Percentiles rank a stretch among this genome's conserved stretches.
These are phyloP conservation scores for Umbelopsis vinacea DNA, from an alignment of 192 early-diverging fungal genomes.

Conservation along the genomic window DNA sequence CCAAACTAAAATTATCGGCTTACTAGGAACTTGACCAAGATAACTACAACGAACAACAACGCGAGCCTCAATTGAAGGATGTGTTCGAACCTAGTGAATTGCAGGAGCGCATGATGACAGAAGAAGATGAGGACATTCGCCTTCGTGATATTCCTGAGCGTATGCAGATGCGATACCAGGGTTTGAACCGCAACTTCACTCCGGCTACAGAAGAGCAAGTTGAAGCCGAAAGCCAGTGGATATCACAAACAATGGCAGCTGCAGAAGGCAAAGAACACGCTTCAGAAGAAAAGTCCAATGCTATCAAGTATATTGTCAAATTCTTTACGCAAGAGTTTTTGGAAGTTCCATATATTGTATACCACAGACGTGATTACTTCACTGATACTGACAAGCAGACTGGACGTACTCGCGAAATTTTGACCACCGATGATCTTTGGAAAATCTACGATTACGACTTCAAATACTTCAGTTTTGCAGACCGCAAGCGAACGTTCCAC, in stretches of 20 bases:
- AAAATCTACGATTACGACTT: constrained; percentile 84
- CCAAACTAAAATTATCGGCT: too few relatives aligned
- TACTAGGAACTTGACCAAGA: not conserved
- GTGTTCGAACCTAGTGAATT: constrained; percentile 87
- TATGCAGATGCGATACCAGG: constrained; percentile 74
- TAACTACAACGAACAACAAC: constrained; percentile 46
- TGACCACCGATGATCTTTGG: constrained; percentile 82
- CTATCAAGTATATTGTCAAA: constrained; percentile 58
- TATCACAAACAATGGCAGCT: constrained; percentile 35
- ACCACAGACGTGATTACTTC: constrained; percentile 87
- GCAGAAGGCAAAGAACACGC: constrained; percentile 24
- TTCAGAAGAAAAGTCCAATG: constrained; percentile 28
- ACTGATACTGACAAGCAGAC: constrained; percentile 47
- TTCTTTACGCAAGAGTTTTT: constrained; percentile 76
- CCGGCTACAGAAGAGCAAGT: constrained; percentile 63
- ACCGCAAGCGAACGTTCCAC: constrained; percentile 58
- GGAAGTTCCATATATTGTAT: constrained; percentile 92
- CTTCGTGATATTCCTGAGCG: constrained; percentile 90
- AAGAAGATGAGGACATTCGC: constrained; percentile 88
- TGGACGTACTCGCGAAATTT: constrained; percentile 53
- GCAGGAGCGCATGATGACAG: constrained; percentile 88
- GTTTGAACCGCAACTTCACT: constrained; percentile 37
- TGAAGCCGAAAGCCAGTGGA: constrained; percentile 69
- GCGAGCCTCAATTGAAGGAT: constrained; percentile 64
- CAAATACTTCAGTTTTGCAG: constrained; percentile 73